Conservation (phyloP, 148 eudicot genomes). For the Dianthus caryophyllus region DNA sequence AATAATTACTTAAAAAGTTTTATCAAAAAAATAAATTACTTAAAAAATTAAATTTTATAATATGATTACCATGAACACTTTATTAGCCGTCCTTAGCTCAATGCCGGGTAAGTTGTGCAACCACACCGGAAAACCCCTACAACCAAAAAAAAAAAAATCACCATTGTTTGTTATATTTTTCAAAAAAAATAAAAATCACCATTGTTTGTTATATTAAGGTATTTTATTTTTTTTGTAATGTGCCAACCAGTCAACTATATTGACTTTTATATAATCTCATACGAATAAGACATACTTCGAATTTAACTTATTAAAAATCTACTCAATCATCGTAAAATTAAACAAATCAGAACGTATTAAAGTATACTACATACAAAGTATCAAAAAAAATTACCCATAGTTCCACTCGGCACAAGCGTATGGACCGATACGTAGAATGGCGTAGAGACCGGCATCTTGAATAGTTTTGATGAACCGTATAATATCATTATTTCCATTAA, state of each 20-base stretch:
- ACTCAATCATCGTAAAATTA: too few species aligned
- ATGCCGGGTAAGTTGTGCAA: slow-evolving; percentile 52
- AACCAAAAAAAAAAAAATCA: background rate
- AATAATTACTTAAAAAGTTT: too few species aligned
- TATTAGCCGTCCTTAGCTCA: slow-evolving; percentile 42
- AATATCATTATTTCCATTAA: slow-evolving; percentile 43
- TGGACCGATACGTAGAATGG: slow-evolving; percentile 67
- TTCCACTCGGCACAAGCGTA: slow-evolving; percentile 83
- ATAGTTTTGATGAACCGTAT: slow-evolving; percentile 49
- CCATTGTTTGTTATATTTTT: too few species aligned
- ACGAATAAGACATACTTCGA: too few species aligned
- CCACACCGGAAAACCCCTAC: slow-evolving; percentile 66
- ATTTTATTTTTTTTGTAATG: too few species aligned
- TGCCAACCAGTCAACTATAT: too few species aligned
- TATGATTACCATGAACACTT: slow-evolving; percentile 36
- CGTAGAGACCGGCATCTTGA: slow-evolving; percentile 55
- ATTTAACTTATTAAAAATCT: too few species aligned
- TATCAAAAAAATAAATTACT: background rate
- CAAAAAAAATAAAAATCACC: too few species aligned
- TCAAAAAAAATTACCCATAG: slow-evolving; percentile 45
- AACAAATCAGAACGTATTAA: too few species aligned
- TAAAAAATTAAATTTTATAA: background rate
- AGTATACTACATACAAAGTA: too few species aligned
- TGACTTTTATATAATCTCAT: too few species aligned
- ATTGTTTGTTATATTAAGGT: too few species aligned